Base-by-base conservation (phyloP, 148 eudicot species). In the Chenopodium album region DNA sequence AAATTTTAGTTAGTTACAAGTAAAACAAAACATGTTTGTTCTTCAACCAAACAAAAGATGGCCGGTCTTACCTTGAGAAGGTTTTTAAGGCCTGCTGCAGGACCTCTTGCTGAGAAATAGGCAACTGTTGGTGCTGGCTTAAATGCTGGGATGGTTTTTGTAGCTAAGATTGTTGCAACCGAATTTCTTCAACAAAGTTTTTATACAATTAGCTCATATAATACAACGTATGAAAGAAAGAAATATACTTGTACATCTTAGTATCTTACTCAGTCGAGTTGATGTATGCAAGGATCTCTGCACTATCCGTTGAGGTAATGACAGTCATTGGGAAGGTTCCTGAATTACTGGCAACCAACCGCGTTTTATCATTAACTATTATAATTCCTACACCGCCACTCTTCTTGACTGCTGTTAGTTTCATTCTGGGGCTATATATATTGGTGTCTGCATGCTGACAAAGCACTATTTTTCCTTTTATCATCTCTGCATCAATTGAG, bases 81-180 rank as follows among this genome's bases (percentile, higher is more conserved):
- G 86, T 86, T 90, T 62, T 73, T 78, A 3, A 86, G 74, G 47
- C 77, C 62, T 32, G 23, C 62, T 23, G 92, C 74, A 62, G 97
- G 95, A n/a, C 95, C 97, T 79, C 95, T 90, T 7, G 91, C 81
- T 4, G 93, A 93, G 86, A 90, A 93, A 76, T 81, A 84, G 31
- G 90, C 89, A 41, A 93, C 84, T 31, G 73, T 69, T 34, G 94
- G 94, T 63, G 94, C 97, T n/a, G 97, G 94, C 82, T 89, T 86
- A 80, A 81, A 87, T 7, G 84, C 82, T 20, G 69, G 56, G 16
- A 82, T 82, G 0, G 84, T 77, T 52, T 20, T 78, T 13, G 93
- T 88, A 73, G 92, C 81, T 72, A 85, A 76, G 73, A 91, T 86
- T 20, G 98, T 94, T 26, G 88, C 92, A 19, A 82, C 68, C 2